phyloP scores from a whole-genome alignment of 768 basidiomycete genomes.

The Leccinum sublutescens region DNA sequence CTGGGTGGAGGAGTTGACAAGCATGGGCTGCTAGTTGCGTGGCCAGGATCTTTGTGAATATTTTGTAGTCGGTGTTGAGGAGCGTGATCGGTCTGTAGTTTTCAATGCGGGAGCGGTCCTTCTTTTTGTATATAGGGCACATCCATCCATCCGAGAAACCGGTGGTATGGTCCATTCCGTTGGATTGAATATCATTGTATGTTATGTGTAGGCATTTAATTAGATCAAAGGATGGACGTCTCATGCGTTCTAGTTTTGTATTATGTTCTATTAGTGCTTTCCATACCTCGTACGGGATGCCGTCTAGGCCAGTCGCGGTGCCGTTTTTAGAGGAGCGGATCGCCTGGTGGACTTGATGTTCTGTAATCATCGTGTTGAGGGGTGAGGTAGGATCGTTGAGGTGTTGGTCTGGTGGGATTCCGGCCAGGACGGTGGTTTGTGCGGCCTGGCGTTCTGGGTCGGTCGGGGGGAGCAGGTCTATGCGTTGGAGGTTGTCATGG shows the following conservation, averaged over 20 bases:
- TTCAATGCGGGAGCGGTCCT: background rate
- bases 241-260: background rate
- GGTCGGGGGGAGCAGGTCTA: background rate
- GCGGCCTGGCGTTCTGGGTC: background rate
- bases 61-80: constrained; percentile 35
- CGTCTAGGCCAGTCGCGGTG: background rate
- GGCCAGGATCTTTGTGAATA: constrained; percentile 27
- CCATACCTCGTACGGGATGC: background rate
- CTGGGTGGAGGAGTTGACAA: constrained; percentile 10
- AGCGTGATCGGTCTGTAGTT: constrained; percentile 38
- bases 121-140: background rate
- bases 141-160: background rate
- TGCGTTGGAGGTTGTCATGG: constrained; percentile 24
- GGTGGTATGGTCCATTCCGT: background rate
- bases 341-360: background rate
- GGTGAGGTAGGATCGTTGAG: background rate
- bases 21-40: constrained; percentile 15
- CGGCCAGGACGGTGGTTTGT: accelerated
- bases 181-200: background rate
- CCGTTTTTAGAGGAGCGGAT: background rate
- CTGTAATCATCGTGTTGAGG: constrained; percentile 29
- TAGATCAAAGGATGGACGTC: background rate
- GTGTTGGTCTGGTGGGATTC: background rate
- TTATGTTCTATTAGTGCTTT: background rate
- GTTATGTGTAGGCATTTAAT: background rate